These are phyloP conservation scores for Leishmania tarentolae DNA, from an alignment of 208 protist genomes.

Conservation along the genomic window DNA sequence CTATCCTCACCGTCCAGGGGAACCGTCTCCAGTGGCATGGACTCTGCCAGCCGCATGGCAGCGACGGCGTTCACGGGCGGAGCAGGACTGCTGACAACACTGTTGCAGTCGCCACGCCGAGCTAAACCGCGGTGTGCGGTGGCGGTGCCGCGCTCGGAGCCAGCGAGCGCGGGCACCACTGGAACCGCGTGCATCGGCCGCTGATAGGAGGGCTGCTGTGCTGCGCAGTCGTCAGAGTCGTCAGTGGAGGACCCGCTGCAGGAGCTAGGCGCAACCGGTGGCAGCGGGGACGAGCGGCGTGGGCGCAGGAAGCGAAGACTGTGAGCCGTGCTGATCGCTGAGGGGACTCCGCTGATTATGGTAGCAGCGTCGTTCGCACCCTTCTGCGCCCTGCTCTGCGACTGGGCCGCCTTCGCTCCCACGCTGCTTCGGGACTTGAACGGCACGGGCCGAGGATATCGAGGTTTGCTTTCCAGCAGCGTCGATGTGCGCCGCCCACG, in stretches of 20 bases:
- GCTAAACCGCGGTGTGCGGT: too few relatives aligned
- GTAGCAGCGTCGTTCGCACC: background rate
- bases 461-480: slow-evolving; percentile 23
- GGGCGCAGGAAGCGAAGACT: slow-evolving; percentile 17
- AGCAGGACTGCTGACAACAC: background rate
- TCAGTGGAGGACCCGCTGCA: slow-evolving; percentile 11
- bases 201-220: slow-evolving; percentile 9
- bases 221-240: background rate
- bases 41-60: slow-evolving; percentile 12
- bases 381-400: background rate
- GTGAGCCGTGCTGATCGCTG: slow-evolving; percentile 3
- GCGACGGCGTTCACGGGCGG: slow-evolving; percentile 4
- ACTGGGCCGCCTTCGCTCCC: background rate
- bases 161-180: background rate
- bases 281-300: slow-evolving; percentile 22
- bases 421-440: background rate
- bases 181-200: slow-evolving; percentile 6
- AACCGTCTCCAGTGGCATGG: slow-evolving; percentile 28
- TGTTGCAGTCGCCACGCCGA: background rate
- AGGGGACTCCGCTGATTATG: background rate
- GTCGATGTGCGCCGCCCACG: slow-evolving; percentile 7
- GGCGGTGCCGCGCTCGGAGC: background rate
- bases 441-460: slow-evolving; percentile 16
- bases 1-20: slow-evolving; percentile 11
- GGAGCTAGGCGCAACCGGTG: slow-evolving; percentile 27